Evolutionary conservation across 1,284 basidiomycete genomes (phyloP), one percentile per base, ranked within the genome.

Genomic region (Puccinia hordei): DNA sequence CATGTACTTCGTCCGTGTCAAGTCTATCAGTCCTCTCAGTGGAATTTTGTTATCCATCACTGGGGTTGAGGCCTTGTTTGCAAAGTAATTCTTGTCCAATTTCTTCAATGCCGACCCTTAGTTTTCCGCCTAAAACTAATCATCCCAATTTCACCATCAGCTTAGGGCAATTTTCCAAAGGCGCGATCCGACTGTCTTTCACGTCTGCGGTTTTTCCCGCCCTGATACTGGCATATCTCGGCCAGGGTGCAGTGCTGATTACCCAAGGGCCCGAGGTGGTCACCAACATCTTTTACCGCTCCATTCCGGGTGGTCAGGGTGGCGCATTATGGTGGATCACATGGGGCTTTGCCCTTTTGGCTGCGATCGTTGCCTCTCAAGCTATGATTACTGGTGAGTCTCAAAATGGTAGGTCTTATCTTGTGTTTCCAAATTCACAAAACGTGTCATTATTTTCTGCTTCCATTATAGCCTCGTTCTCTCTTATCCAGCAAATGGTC

Each of bases 1-100:
- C 22, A 85, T 91, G 83, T 89, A 89, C 12, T 92, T 92, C 81
- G 89, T 91, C 0, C 88, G 91, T 10, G 91, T 90, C 1, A 86
- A 86, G 73, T 85, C 91, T 81, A 91, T 89, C 80, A 89, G 90
- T 81, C 83, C 89, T 3, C 87, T 92, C 1, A 87, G 89, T n/a
- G 91, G 91, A 55, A 87, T 92, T 0, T 85, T 92, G 9, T 87
- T 92, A 0, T 88, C 89, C 0, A 82, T 91, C 27, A 91, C 91
- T 0, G 91, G 90, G 0, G 90, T 88, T 82, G 91, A 92, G 84
- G 90, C 90, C 2, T 86, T 91, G 71, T 91, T 91, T 84, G 90
- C 90, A 46, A 90, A 90, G 89, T 90, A 73, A 55, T 86, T 85
- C 0, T 27, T 35, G 27, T 33, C 17, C 15, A 46, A 13, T 49